Conservation (phyloP, 768 basidiomycete species). For the Phylloporus rhodoxanthus region DNA sequence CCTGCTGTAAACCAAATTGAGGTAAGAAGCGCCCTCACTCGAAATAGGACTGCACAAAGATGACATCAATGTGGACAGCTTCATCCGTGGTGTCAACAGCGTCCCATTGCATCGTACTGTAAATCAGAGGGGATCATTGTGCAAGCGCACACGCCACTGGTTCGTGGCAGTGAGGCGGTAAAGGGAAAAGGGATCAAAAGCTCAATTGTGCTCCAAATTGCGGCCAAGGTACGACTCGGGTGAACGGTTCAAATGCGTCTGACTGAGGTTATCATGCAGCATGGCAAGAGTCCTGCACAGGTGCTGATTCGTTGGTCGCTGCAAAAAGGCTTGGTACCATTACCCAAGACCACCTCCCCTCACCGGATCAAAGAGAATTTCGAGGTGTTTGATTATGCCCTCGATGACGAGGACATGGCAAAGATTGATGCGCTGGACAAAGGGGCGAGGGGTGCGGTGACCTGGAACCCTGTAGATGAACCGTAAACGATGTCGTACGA, state of each 20-base stretch:
- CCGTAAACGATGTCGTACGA: conserved; percentile 1
- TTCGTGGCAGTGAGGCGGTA: conserved; percentile 37
- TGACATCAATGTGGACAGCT: conserved; percentile 38
- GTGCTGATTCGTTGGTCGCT: conserved; percentile 49
- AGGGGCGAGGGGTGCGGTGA: conserved; percentile 63
- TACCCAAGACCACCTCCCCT: conserved; percentile 71
- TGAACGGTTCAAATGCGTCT: not conserved
- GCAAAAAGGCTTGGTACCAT: conserved; percentile 52
- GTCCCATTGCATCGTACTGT: conserved; percentile 69
- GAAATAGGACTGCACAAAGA: not conserved
- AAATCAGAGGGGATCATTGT: conserved; percentile 50
- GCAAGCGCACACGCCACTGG: conserved; percentile 69
- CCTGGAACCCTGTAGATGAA: conserved; percentile 74
- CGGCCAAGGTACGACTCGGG: conserved; percentile 44
- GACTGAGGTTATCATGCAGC: conserved; percentile 15
- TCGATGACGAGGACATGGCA: conserved; percentile 57
- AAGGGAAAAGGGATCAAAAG: conserved; percentile 39
- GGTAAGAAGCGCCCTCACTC: conserved; percentile 4
- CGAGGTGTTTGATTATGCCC: conserved; percentile 66
- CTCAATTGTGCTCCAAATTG: conserved; percentile 43
- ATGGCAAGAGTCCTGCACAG: conserved; percentile 33
- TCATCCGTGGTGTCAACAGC: conserved; percentile 78
- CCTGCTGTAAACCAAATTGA: conserved; percentile 30
- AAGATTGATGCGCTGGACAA: conserved; percentile 61
- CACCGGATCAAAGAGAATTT: conserved; percentile 67